These are phyloP conservation scores for Tilletia walkeri DNA, from an alignment of 1,284 basidiomycete species.

Conservation along the genomic window DNA sequence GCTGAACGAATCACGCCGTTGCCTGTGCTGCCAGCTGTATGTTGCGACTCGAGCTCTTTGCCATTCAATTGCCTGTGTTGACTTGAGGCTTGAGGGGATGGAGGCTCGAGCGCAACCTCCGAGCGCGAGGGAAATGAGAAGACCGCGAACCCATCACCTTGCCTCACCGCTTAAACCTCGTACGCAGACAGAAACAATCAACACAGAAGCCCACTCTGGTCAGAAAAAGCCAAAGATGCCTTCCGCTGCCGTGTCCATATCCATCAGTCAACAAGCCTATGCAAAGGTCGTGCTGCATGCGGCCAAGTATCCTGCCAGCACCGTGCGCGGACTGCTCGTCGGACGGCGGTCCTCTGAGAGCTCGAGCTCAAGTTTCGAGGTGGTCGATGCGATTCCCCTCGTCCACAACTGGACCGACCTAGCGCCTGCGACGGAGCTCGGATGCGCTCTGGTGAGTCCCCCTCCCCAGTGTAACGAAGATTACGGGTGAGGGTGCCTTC, in stretches of 20 bases:
- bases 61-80: too few relatives aligned
- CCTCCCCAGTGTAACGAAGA: background rate
- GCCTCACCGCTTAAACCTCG: too few relatives aligned
- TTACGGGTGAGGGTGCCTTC: background rate
- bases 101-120: too few relatives aligned
- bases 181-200: too few relatives aligned
- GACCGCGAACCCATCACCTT: too few relatives aligned
- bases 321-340: constrained; percentile 25
- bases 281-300: constrained; percentile 27
- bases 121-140: too few relatives aligned
- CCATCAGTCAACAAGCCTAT: constrained; percentile 21
- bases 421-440: constrained; percentile 27
- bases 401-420: constrained; percentile 26
- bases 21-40: too few relatives aligned
- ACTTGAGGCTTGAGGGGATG: too few relatives aligned
- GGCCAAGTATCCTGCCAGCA: constrained; percentile 26
- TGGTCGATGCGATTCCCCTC: constrained; percentile 26
- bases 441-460: constrained; percentile 25
- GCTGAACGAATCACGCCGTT: too few relatives aligned
- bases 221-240: too few relatives aligned
- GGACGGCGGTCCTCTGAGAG: constrained; percentile 3
- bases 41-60: too few relatives aligned
- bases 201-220: too few relatives aligned
- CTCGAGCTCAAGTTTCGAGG: background rate
- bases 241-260: background rate